These are phyloP conservation scores for Posidonia oceanica DNA, from an alignment of 116 monocot genomes.

Conservation along the genomic window DNA sequence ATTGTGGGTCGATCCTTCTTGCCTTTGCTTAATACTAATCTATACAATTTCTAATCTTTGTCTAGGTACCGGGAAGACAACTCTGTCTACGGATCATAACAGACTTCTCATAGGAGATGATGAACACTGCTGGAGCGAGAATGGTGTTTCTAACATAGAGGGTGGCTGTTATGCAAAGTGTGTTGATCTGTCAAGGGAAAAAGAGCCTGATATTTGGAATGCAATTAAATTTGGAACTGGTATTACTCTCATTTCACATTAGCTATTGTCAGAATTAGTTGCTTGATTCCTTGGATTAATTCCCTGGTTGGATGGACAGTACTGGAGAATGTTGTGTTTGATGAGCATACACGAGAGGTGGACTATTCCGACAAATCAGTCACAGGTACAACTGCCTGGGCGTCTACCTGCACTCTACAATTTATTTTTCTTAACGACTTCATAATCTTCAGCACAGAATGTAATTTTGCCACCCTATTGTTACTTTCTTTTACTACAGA, in stretches of 20 bases:
- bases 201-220: constrained; percentile 93
- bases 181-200: constrained; percentile 66
- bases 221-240: constrained; percentile 97
- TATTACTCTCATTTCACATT: constrained; percentile 8
- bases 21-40: not conserved
- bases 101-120: constrained; percentile 83
- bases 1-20: not conserved
- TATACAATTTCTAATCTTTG: not conserved
- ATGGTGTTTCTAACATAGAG: constrained; percentile 97
- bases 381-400: constrained; percentile 35
- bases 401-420: not conserved
- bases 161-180: constrained; percentile 97
- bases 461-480: too few species aligned
- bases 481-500: constrained; percentile 19
- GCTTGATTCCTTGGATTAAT: not conserved
- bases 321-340: constrained; percentile 86
- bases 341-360: constrained; percentile 77
- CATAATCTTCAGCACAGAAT: too few species aligned
- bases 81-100: constrained; percentile 92
- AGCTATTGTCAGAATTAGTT: not conserved
- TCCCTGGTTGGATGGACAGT: constrained; percentile 20
- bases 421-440: not conserved
- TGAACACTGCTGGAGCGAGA: constrained; percentile 94
- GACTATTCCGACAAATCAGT: constrained; percentile 80
- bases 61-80: constrained; percentile 88